Conservation (phyloP, 768 basidiomycete genomes). For the Russula ochroleuca region DNA sequence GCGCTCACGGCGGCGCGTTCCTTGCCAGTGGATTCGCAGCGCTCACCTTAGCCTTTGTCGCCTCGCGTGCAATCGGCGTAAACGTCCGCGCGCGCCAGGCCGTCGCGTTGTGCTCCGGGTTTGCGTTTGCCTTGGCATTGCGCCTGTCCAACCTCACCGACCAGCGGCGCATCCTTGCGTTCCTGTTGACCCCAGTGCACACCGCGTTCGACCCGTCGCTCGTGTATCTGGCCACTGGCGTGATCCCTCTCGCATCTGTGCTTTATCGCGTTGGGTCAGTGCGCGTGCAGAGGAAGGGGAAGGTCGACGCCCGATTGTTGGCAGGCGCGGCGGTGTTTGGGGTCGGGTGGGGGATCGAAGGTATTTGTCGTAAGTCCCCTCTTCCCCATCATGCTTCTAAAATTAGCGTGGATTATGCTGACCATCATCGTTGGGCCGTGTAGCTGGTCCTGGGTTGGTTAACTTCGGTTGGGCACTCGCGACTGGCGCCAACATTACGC, state of each 20-base stretch:
- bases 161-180: constrained; percentile 46
- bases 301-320: constrained; percentile 46
- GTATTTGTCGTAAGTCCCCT: constrained; percentile 54
- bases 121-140: constrained; percentile 52
- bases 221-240: constrained; percentile 49
- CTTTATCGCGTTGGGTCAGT: constrained; percentile 45
- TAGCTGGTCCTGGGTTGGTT: constrained; percentile 60
- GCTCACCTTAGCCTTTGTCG: constrained; percentile 16
- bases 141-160: constrained; percentile 52
- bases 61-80: constrained; percentile 6
- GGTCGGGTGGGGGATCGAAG: constrained; percentile 56
- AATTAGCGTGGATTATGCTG: not conserved
- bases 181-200: constrained; percentile 49
- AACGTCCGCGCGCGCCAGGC: constrained; percentile 14
- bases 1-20: constrained; percentile 31
- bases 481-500: constrained; percentile 35
- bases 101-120: constrained; percentile 41
- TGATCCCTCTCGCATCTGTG: constrained; percentile 43
- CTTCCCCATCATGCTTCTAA: not conserved
- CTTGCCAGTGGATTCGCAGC: constrained; percentile 31
- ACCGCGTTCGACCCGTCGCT: constrained; percentile 54
- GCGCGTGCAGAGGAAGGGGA: constrained; percentile 38
- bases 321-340: constrained; percentile 55
- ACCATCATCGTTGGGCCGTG: constrained; percentile 12
- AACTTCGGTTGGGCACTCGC: constrained; percentile 52